phyloP scores from a whole-genome alignment of 2,329 filamentous ascomycete genomes.

The Cladobotryum mycophilum region DNA sequence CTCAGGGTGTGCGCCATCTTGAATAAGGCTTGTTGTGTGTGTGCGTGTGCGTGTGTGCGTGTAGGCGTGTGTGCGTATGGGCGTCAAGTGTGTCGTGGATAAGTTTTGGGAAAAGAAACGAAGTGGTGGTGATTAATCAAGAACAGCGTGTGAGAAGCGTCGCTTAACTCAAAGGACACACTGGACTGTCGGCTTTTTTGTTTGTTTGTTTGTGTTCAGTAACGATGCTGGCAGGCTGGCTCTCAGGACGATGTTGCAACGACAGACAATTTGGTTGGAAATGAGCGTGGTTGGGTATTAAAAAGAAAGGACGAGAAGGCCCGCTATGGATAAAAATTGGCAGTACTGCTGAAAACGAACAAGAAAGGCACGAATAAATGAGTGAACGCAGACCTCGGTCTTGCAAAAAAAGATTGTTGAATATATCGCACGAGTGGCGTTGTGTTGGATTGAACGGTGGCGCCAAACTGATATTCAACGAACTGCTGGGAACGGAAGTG shows the following conservation, averaged over 20 bases:
- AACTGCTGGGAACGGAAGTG: not conserved
- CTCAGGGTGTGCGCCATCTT: conserved; percentile 7
- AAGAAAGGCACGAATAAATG: not conserved
- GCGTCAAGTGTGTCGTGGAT: not conserved
- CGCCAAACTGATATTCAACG: not conserved
- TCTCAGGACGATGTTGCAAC: too few relatives aligned
- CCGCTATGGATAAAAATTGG: not conserved
- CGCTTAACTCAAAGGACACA: too few relatives aligned
- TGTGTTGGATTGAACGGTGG: not conserved
- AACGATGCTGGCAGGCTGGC: too few relatives aligned
- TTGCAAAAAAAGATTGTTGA: not conserved
- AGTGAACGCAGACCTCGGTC: not conserved
- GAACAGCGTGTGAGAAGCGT: not conserved
- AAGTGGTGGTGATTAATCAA: not conserved
- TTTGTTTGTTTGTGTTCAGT: too few relatives aligned
- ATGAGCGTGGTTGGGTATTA: not conserved
- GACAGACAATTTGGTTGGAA: not conserved
- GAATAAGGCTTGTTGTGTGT: not conserved
- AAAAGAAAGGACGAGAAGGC: not conserved
- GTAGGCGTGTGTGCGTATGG: not conserved
- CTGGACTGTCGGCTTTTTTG: too few relatives aligned
- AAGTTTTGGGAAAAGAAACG: not conserved
- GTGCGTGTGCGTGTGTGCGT: not conserved
- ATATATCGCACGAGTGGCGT: not conserved
- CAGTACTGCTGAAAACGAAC: not conserved